Evolutionary conservation across 2,329 filamentous ascomycete species (phyloP), one percentile per base, ranked within the genome.

Genomic region (Aspergillus pseudonomiae): DNA sequence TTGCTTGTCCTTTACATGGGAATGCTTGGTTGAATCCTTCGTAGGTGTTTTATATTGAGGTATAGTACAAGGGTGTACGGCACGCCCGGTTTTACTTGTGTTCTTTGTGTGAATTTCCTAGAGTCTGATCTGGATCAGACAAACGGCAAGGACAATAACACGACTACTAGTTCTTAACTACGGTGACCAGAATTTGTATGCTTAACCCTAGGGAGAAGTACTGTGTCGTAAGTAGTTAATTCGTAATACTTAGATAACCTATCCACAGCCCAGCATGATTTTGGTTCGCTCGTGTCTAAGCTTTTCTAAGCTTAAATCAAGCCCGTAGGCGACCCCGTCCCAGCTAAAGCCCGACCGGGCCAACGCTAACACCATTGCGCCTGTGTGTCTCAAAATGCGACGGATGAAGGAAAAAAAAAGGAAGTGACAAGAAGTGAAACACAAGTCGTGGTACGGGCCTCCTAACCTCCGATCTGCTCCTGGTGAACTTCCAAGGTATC

Each of bases 401-500:
- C 30, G 21, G 34, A 58, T 50, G 26, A 60, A 45, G 21, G 34
- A 21, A 60, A 60, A 21, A 60, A 60, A 32, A 59, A 56, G 48
- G n/a, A n/a, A 39, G 24, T 30, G 43, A 39, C 39, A 32, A 62
- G 52, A 48, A 52, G 45, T 39, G 19, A 55, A 39, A 21, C 19
- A 14, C 19, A 19, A 28, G 32, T 10, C 19, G 26, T 26, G 7
- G 6, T 28, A 30, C 30, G 28, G 39, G 26, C 46, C 64, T 60
- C 63, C 60, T 70, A 78, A 21, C 94, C 94, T 65, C 95, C 95
- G 66, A 98, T 95, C 82, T 99, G 95, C 79, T 99, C 95, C 79
- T 98, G 95, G 78, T 98, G 94, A 30, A 99, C 95, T 76, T 99
- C 95, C 30, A 99, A 89, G 1, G 92, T 96, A 75, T 99, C 95